Base-by-base conservation (phyloP, 202 grass and related monocot genomes). In the Brachypodium distachyon region DNA sequence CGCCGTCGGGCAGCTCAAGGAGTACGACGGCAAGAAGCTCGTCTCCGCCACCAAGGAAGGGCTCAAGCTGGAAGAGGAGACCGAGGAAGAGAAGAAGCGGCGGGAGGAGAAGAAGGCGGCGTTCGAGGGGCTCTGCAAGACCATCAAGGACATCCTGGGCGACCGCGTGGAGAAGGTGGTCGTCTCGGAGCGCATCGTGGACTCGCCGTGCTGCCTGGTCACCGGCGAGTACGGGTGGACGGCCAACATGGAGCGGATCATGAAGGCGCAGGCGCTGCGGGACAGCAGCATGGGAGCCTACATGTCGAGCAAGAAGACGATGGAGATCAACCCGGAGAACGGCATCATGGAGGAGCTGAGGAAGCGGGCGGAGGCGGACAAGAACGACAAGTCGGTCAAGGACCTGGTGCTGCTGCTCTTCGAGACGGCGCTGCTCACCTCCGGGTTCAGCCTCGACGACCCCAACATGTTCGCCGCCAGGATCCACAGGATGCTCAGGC, bases 231-330 rank as follows among this genome's bases (percentile, higher is more conserved):
- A 92, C 27, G 90, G 90, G 3, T 92, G 90, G 90, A 83, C 90
- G 3, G 90, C 90, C 3, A 92, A 92, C 83, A 92, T 92, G 90
- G 90, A 92, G 82, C 85, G 90, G 43, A 92, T 92, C 75, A 92
- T 92, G 90, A 92, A 80, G 82, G 90, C 90, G 13, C 90, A 92
- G 52, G 90, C 90, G 3, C 79, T 92, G 16, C 47, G 85, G 50
- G 90, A 92, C 44, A 85, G 68, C 3, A 92, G 90, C 90, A 92
- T 92, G 90, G 82, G 74, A 32, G 90, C 85, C 0, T 88, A 92
- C 61, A 92, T 92, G 90, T 88, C 85, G 0, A 77, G 69, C 85
- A 92, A 92, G 79, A 92, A 92, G 75, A 92, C 90, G 0, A 89
- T 92, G 86, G 90, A 92, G 77, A 92, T 92, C 57, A 92, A 92